Base-by-base conservation (phyloP, 345 rosid genomes). In the Pistacia atlantica region DNA sequence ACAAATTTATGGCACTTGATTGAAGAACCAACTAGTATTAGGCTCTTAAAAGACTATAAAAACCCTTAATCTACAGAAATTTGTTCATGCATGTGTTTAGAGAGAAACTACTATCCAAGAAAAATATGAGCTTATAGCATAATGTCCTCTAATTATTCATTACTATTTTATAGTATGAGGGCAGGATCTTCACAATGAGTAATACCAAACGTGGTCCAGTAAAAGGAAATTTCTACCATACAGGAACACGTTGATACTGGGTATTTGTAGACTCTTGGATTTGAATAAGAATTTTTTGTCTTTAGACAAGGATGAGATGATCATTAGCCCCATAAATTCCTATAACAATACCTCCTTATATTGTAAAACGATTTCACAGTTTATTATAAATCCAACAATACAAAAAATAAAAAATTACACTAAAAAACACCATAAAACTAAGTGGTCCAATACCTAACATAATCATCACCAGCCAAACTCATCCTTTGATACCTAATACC, bases 41-140 rank as follows among this genome's bases (percentile, higher is more conserved):
- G 48, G 48, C 48, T 64, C 67, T 64, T 42, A 16, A 45, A 64
- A 37, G 67, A 64, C n/a, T 35, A 20, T 18, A 66, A 51, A 66
- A 8, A n/a, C 38, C 69, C 46, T 6, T 45, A 42, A 66, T 66
- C 54, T 18, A 45, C 31, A 3, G 46, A 45, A 7, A 16, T 45
- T 66, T 8, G 48, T 66, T 2, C 48, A 11, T 45, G 33, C 48
- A 45, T 66, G 33, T 45, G 31, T 66, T 66, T n/a, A 42, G 25
- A 42, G 49, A 65, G 69, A 18, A 65, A n/a, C 69, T 9, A 5
- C 67, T 35, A 66, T 13, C 69, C 22, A 17, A 18, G n/a, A 66
- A 28, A 66, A 45, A 45, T 5, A 18, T 66, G 25, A 66, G 22
- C 25, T 66, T 66, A 3, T 45, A 11, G 69, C 18, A 18, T 37